A percentile compares a stretch with the other conserved stretches of the same genome.
These are phyloP conservation scores for Triticum monococcum DNA, from an alignment of 176 grass and related monocot species.

Conservation along the genomic window DNA sequence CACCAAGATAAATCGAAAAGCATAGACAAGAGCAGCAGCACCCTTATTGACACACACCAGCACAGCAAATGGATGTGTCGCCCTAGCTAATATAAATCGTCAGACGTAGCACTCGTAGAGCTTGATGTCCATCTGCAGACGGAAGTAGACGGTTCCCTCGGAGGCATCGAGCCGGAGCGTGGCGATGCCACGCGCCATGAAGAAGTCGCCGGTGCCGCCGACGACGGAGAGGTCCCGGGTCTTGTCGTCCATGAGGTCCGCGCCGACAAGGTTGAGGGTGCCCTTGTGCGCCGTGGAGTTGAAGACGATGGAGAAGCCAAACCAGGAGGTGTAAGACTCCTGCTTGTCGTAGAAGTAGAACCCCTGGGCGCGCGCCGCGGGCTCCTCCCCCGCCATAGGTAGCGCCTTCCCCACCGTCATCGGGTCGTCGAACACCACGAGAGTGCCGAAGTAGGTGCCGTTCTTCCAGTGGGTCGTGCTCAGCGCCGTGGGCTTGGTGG, in stretches of 20 bases:
- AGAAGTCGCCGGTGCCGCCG: slow-evolving; percentile 45
- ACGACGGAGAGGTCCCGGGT: slow-evolving; percentile 31
- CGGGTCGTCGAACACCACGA: neutral
- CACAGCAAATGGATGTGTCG: too few species aligned
- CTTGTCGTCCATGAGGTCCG: neutral
- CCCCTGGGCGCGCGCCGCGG: neutral
- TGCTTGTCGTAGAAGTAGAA: neutral
- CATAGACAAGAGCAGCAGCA: too few species aligned
- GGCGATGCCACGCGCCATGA: slow-evolving; percentile 44
- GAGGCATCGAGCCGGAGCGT: neutral
- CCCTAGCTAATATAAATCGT: too few species aligned
- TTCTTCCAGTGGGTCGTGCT: neutral
- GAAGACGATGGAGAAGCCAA: too few species aligned
- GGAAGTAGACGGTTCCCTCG: neutral
- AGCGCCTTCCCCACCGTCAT: neutral
- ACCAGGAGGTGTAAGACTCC: neutral
- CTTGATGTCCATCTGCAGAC: too few species aligned
- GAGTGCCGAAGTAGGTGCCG: neutral
- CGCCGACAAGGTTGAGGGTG: too few species aligned
- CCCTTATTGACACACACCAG: too few species aligned
- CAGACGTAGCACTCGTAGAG: too few species aligned
- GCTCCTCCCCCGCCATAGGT: neutral
- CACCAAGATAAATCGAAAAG: too few species aligned
- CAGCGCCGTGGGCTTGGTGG: neutral
- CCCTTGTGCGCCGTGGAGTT: too few species aligned